Evolutionary conservation across 257 asterid genomes (phyloP), one percentile per base, ranked within the genome.

Genomic region (Solanum lycopersicoides): DNA sequence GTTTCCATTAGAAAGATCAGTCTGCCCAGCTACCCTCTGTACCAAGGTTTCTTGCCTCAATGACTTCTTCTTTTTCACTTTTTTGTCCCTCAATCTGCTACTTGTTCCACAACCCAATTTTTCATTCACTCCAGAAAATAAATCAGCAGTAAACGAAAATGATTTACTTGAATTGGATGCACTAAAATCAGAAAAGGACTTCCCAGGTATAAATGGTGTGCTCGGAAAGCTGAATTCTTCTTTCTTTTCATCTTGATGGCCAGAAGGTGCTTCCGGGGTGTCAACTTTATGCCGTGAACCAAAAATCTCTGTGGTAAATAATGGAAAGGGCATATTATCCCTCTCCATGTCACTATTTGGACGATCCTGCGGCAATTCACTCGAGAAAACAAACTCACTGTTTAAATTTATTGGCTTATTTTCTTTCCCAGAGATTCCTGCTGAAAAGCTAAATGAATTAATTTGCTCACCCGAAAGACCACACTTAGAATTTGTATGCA

Each of bases 51-150:
- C 88, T 71, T 89, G 90, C 89, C 90, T 92, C 88, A 89, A 86
- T 74, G 92, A 91, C 84, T 88, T 90, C 71, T 85, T 89, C 91
- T 92, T 97, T 91, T 89, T 94, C 87, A 87, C 83, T 56, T 42
- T 91, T 89, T 90, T 95, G 59, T 90, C 89, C 90, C 91, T 89
- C 86, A 71, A 47, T 50, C 91, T 89, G 88, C 90, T 91, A 88
- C 85, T 83, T 84, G 84, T 89, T 88, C 91, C 88, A 91, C 85
- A 83, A 87, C 87, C 93, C 28, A 88, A 84, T 86, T 89, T 91
- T 87, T 87, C 88, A 86, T 87, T 88, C 37, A 87, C 63, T 35
- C 91, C 89, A 6, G 87, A 72, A 88, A 88, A 90, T 39, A 88
- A 71, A 89, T 87, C 89, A 88, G 85, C 86, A 53, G 71, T 83